Conservation (phyloP, 1,284 basidiomycete species). For the Porodaedalea pini region DNA sequence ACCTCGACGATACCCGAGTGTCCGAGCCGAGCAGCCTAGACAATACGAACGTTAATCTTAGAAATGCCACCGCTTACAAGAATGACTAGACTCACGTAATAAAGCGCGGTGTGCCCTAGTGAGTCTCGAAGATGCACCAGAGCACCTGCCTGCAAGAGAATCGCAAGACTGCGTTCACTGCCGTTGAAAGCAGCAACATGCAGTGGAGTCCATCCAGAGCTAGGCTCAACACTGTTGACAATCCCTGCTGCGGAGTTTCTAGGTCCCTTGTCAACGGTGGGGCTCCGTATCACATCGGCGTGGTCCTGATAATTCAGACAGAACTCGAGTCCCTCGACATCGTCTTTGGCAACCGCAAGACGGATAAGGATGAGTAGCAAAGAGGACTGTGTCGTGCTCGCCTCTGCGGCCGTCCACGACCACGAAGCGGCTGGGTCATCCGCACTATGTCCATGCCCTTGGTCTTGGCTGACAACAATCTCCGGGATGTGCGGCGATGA, state of each 20-base stretch:
- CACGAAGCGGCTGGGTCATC: constrained; percentile 64
- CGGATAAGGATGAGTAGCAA: constrained; percentile 74
- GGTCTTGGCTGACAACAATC: constrained; percentile 39
- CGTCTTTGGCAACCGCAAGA: constrained; percentile 69
- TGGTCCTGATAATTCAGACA: constrained; percentile 41
- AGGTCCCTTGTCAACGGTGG: constrained; percentile 5
- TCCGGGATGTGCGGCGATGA: constrained; percentile 35
- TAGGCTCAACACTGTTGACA: constrained; percentile 64
- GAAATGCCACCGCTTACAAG: background rate
- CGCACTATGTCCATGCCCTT: constrained; percentile 32
- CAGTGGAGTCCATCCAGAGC: constrained; percentile 71
- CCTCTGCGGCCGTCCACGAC: constrained; percentile 74
- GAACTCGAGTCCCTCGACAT: constrained; percentile 56
- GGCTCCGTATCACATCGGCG: constrained; percentile 23
- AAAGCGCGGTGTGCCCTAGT: constrained; percentile 79
- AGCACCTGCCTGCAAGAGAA: constrained; percentile 74
- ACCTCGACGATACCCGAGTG: constrained; percentile 59
- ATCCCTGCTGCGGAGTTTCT: constrained; percentile 49
- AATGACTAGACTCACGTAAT: constrained; percentile 52
- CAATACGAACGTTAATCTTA: background rate
- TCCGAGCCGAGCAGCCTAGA: constrained; percentile 65
- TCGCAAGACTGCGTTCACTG: constrained; percentile 47
- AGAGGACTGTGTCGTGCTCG: constrained; percentile 60
- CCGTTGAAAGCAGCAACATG: constrained; percentile 81
- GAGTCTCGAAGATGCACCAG: constrained; percentile 81